A percentile compares a stretch with the other conserved stretches of the same genome.
phyloP scores from a whole-genome alignment of 169 alveolate genomes.

The Cryptosporidium ryanae region DNA sequence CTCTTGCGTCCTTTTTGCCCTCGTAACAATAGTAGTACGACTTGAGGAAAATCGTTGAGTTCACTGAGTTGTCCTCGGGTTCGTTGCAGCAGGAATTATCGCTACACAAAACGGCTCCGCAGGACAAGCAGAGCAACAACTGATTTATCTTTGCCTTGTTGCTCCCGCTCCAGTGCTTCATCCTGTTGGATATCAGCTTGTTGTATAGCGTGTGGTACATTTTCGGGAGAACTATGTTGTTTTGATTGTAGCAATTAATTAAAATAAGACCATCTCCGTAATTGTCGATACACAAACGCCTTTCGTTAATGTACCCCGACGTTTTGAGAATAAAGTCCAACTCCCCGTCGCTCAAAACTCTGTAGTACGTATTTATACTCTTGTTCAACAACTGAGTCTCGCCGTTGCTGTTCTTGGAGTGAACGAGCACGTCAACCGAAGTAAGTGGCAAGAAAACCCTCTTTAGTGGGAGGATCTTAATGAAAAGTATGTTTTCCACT shows the following conservation, averaged over 20 bases:
- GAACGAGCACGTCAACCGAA: not conserved
- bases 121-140: constrained; percentile 25
- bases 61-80: constrained; percentile 4
- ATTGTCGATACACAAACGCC: not conserved
- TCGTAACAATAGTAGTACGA: constrained; percentile 34
- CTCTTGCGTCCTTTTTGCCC: not conserved
- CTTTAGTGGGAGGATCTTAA: constrained; percentile 10
- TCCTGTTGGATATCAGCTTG: constrained; percentile 36
- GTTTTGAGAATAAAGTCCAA: constrained; percentile 5
- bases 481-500: constrained; percentile 4
- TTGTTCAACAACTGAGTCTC: not conserved
- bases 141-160: constrained; percentile 4
- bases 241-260: constrained; percentile 4
- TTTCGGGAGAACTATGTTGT: constrained; percentile 19
- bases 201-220: constrained; percentile 44
- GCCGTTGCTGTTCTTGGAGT: not conserved
- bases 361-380: constrained; percentile 19
- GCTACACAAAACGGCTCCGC: constrained; percentile 47
- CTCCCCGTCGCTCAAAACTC: not conserved
- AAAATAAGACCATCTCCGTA: not conserved
- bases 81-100: constrained; percentile 59
- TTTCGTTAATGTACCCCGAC: not conserved
- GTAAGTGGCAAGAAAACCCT: constrained; percentile 16
- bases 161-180: constrained; percentile 29
- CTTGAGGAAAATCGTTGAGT: not conserved